A percentile compares a stretch with the other conserved stretches of the same genome.
Conservation (phyloP, 257 asterid species). For the Petunia axillaris region DNA sequence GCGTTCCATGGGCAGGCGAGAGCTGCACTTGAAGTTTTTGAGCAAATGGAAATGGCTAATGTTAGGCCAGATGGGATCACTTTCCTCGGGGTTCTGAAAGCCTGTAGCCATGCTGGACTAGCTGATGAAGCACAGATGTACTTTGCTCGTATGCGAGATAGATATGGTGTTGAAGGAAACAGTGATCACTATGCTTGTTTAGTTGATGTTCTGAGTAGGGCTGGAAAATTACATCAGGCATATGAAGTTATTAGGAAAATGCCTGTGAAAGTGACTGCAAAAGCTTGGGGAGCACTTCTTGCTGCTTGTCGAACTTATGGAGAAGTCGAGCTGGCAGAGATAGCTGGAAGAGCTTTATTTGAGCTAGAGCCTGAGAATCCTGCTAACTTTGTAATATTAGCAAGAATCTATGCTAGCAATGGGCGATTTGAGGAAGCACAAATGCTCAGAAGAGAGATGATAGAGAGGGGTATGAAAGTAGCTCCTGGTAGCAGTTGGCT, state of each 20-base stretch:
- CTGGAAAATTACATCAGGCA: constrained; percentile 49
- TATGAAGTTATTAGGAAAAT: constrained; percentile 44
- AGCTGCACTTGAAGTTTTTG: constrained; percentile 37
- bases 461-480: constrained; percentile 42
- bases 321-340: constrained; percentile 53
- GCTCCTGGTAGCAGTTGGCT: constrained; percentile 57
- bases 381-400: constrained; percentile 50
- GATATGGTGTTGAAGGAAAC: constrained; percentile 40
- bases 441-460: constrained; percentile 46
- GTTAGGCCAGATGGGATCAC: constrained; percentile 53
- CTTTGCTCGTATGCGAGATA: constrained; percentile 36
- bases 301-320: constrained; percentile 57
- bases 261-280: constrained; percentile 51
- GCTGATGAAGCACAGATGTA: constrained; percentile 47
- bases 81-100: constrained; percentile 51
- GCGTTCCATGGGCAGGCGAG: constrained; percentile 50
- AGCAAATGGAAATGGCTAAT: constrained; percentile 42
- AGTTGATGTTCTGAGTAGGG: constrained; percentile 54
- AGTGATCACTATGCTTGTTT: constrained; percentile 56
- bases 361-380: constrained; percentile 57
- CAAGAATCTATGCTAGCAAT: constrained; percentile 40
- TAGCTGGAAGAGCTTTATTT: constrained; percentile 51
- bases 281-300: constrained; percentile 63
- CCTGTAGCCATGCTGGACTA: constrained; percentile 58
- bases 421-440: constrained; percentile 44